Evolutionary conservation across 176 grass and related monocot species (phyloP).

Genomic region (Carex scoparia): DNA sequence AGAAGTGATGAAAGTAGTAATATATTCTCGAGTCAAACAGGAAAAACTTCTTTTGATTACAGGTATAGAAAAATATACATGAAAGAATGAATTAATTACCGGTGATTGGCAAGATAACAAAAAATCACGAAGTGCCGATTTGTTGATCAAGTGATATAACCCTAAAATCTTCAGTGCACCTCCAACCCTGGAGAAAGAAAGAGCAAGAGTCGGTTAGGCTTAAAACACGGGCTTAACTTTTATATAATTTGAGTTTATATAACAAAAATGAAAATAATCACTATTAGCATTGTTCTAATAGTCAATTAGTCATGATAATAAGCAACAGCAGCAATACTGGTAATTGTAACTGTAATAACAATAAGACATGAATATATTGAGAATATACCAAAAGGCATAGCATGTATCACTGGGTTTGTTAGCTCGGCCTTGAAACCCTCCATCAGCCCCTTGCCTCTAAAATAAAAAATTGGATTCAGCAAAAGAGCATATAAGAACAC

Average conservation of each 20-base stretch:
- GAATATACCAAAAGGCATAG: constrained; percentile 84
- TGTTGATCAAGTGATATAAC: constrained; percentile 46
- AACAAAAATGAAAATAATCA: background rate
- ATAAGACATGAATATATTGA: background rate
- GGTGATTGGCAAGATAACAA: constrained; percentile 73
- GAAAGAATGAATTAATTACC: constrained; percentile 27
- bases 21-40: constrained; percentile 2
- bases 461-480: background rate
- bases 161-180: constrained; percentile 77
- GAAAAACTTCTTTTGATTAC: background rate
- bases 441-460: constrained; percentile 62
- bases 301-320: background rate
- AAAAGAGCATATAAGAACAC: background rate
- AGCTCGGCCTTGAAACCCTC: constrained; percentile 80
- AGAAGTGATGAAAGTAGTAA: background rate
- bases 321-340: background rate
- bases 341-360: background rate
- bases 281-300: background rate
- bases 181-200: constrained; percentile 52
- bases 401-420: constrained; percentile 86
- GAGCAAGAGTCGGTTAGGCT: background rate
- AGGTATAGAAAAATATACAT: background rate
- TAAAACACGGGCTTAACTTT: background rate
- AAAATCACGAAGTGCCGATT: constrained; percentile 46
- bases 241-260: background rate